phyloP scores from a whole-genome alignment of 139 green algal species.

The Medakamo hakoo region DNA sequence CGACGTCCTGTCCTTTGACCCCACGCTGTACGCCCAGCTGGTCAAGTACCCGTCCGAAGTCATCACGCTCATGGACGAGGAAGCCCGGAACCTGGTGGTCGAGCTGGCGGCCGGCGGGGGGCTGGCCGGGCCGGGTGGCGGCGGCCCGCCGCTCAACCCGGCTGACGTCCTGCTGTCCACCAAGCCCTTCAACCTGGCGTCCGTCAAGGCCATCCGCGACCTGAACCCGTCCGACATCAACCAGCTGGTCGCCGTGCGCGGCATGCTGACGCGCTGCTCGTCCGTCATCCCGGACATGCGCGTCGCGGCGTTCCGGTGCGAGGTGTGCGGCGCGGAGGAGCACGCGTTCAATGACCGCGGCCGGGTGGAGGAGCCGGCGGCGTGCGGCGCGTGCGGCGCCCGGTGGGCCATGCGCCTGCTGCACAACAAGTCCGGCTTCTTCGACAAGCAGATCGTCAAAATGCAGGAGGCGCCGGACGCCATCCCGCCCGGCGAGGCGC shows the following conservation, averaged over 20 bases:
- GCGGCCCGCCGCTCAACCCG: no score
- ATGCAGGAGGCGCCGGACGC: slow-evolving; percentile 83
- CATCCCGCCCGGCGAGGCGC: slow-evolving; percentile 96
- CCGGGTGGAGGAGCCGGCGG: slow-evolving; percentile 59
- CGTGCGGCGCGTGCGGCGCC: slow-evolving; percentile 24
- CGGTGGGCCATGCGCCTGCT: slow-evolving; percentile 49
- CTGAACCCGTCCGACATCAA: slow-evolving; percentile 90
- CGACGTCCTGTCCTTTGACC: slow-evolving; percentile 52
- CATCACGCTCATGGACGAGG: slow-evolving; percentile 18
- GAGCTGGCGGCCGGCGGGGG: slow-evolving; percentile 15
- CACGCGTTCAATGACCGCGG: slow-evolving; percentile 38
- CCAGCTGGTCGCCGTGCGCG: slow-evolving; percentile 72
- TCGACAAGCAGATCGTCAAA: slow-evolving; percentile 79
- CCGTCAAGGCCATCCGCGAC: slow-evolving; percentile 70
- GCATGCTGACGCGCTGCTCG: slow-evolving; percentile 87
- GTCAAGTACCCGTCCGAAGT: slow-evolving; percentile 62
- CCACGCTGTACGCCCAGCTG: slow-evolving; percentile 59
- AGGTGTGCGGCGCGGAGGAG: slow-evolving; percentile 12
- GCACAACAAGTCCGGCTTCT: slow-evolving; percentile 70
- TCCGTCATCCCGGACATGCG: slow-evolving; percentile 79
- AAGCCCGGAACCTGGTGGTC: slow-evolving; percentile 10
- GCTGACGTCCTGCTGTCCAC: slow-evolving; percentile 3
- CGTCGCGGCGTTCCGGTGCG: slow-evolving; percentile 18
- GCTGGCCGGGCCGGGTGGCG: no score
- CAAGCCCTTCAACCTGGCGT: slow-evolving; percentile 69